Conservation (phyloP, 1,284 basidiomycete species). For the Ustilago loliicola region DNA sequence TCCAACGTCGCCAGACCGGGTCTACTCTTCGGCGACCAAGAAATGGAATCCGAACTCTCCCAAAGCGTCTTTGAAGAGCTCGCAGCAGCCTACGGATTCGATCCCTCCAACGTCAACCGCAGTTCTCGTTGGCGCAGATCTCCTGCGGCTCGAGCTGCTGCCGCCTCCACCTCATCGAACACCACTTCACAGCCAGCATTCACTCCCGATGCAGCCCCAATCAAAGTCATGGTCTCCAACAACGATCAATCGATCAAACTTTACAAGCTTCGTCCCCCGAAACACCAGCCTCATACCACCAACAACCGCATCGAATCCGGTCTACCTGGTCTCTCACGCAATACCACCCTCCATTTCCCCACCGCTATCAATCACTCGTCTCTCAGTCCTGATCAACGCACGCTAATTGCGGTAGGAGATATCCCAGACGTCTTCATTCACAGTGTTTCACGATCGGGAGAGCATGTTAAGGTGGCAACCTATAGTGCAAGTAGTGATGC, state of each 20-base stretch:
- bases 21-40: constrained; percentile 41
- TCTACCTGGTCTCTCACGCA: constrained; percentile 75
- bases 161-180: background rate
- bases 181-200: background rate
- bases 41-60: constrained; percentile 47
- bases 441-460: constrained; percentile 40
- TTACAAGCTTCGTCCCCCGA: constrained; percentile 59
- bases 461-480: constrained; percentile 49
- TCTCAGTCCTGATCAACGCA: constrained; percentile 84
- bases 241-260: constrained; percentile 84
- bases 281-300: constrained; percentile 59
- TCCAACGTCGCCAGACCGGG: constrained; percentile 29
- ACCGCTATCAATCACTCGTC: constrained; percentile 59
- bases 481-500: constrained; percentile 71
- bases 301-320: constrained; percentile 59
- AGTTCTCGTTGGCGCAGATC: constrained; percentile 29
- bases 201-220: constrained; percentile 18
- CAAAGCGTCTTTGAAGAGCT: constrained; percentile 50
- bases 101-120: constrained; percentile 33
- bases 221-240: constrained; percentile 79
- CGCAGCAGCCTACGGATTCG: constrained; percentile 47
- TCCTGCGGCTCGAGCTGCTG: background rate
- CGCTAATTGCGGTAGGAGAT: constrained; percentile 86
- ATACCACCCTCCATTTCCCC: constrained; percentile 48
- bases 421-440: constrained; percentile 79